These are phyloP conservation scores for Simplicillium sp. DNA, from an alignment of 2,329 filamentous ascomycete genomes.

Conservation along the genomic window DNA sequence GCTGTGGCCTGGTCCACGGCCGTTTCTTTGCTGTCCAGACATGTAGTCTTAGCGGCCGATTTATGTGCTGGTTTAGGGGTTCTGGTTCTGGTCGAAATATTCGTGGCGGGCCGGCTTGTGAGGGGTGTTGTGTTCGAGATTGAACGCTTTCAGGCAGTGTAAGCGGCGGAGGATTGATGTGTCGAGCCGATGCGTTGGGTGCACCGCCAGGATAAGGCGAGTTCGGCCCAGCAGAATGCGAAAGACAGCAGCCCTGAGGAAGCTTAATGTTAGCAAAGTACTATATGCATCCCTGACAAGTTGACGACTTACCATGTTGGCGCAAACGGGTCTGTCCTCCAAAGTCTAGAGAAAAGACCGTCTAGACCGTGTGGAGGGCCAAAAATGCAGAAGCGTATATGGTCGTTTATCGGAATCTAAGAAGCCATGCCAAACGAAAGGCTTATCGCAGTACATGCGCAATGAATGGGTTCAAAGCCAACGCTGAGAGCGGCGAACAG, in stretches of 20 bases:
- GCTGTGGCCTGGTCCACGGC: conserved; percentile 58
- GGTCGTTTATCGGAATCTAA: too few relatives aligned
- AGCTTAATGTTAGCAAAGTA: background rate
- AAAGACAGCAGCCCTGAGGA: conserved; percentile 49
- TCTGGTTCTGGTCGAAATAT: conserved; percentile 25
- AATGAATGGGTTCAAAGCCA: too few relatives aligned
- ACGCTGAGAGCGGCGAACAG: too few relatives aligned
- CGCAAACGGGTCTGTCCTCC: too few relatives aligned
- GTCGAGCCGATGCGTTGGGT: conserved; percentile 40
- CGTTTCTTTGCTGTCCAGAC: conserved; percentile 55
- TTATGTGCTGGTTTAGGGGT: conserved; percentile 55
- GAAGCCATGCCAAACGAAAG: too few relatives aligned
- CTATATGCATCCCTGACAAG: background rate
- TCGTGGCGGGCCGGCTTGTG: conserved; percentile 13
- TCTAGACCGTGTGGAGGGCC: too few relatives aligned
- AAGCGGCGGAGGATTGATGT: conserved; percentile 37
- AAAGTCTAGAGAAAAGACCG: too few relatives aligned
- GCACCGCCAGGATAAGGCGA: conserved; percentile 43
- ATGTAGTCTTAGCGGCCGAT: conserved; percentile 57
- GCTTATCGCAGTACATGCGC: too few relatives aligned
- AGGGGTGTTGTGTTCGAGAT: conserved; percentile 14
- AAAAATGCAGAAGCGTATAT: too few relatives aligned
- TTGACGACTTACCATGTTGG: background rate
- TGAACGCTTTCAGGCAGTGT: conserved; percentile 18
- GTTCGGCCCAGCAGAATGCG: conserved; percentile 39